Evolutionary conservation across 192 early-diverging fungal genomes (phyloP).

Genomic region (Linderina pennispora): DNA sequence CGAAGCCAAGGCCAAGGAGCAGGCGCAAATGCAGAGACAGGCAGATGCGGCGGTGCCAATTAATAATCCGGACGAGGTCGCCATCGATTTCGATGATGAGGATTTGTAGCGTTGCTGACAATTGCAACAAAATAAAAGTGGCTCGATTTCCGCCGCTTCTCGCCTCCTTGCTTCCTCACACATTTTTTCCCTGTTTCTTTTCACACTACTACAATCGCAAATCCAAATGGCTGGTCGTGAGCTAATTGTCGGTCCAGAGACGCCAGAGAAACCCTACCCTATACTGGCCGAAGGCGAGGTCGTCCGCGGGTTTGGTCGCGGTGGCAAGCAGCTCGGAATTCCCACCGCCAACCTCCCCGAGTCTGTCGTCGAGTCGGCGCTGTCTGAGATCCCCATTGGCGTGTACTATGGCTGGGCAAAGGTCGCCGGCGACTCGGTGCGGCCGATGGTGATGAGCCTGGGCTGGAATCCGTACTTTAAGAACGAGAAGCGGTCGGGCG

Average conservation of each 20-base stretch:
- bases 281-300: conserved; percentile 74
- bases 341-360: conserved; percentile 96
- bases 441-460: conserved; percentile 98
- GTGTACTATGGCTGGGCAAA: conserved; percentile 96
- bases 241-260: conserved; percentile 56
- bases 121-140: too few species aligned
- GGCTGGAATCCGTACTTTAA: conserved; percentile 99
- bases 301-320: conserved; percentile 88
- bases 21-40: too few species aligned
- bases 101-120: conserved; percentile 8
- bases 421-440: conserved; percentile 56
- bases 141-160: too few species aligned
- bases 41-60: background rate
- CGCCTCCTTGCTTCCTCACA: background rate
- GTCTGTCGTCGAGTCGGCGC: conserved; percentile 58
- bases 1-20: background rate
- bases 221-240: conserved; percentile 32
- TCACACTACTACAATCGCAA: background rate
- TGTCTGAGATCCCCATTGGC: conserved; percentile 66
- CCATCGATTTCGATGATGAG: conserved; percentile 28
- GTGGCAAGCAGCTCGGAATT: conserved; percentile 94
- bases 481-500: conserved; percentile 93
- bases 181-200: background rate
- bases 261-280: conserved; percentile 67
- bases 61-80: conserved; percentile 13